Evolutionary conservation across 768 basidiomycete genomes (phyloP).

Genomic region (Rhodotorula graminis): DNA sequence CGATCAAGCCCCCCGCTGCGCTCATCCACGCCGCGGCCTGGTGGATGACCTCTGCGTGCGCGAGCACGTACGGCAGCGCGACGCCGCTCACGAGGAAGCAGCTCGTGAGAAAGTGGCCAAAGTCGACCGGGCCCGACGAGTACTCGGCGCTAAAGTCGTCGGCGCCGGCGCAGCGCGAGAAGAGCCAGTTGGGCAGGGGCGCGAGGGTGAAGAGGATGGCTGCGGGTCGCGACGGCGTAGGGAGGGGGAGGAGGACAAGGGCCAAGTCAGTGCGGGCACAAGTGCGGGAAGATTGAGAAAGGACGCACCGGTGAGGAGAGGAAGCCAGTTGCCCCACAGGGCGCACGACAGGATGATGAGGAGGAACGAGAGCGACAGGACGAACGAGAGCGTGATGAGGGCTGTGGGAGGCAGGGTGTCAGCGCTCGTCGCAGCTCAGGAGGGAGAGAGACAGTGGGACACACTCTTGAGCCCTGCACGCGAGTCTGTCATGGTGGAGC

Average conservation of each 20-base stretch:
- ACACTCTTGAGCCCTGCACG: constrained; percentile 65
- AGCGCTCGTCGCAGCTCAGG: background rate
- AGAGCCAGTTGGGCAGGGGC: constrained; percentile 89
- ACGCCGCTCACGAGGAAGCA: constrained; percentile 88
- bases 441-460: constrained; percentile 38
- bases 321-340: constrained; percentile 93
- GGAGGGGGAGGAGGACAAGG: too few species aligned
- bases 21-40: constrained; percentile 87
- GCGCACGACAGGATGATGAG: constrained; percentile 97
- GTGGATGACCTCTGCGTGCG: constrained; percentile 82
- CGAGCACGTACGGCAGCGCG: constrained; percentile 82
- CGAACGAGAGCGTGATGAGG: constrained; percentile 93
- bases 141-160: constrained; percentile 82
- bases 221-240: constrained; percentile 44
- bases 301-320: constrained; percentile 82
- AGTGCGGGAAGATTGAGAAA: constrained; percentile 3
- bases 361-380: constrained; percentile 94
- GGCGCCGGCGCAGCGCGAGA: constrained; percentile 74
- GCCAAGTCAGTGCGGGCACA: background rate
- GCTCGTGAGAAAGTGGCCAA: constrained; percentile 90
- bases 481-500: constrained; percentile 11
- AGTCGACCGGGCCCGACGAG: constrained; percentile 58
- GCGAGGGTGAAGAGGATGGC: constrained; percentile 92
- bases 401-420: constrained; percentile 53
- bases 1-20: constrained; percentile 73